phyloP scores from a whole-genome alignment of 1,284 basidiomycete genomes.

The Tranzscheliella williamsii region DNA sequence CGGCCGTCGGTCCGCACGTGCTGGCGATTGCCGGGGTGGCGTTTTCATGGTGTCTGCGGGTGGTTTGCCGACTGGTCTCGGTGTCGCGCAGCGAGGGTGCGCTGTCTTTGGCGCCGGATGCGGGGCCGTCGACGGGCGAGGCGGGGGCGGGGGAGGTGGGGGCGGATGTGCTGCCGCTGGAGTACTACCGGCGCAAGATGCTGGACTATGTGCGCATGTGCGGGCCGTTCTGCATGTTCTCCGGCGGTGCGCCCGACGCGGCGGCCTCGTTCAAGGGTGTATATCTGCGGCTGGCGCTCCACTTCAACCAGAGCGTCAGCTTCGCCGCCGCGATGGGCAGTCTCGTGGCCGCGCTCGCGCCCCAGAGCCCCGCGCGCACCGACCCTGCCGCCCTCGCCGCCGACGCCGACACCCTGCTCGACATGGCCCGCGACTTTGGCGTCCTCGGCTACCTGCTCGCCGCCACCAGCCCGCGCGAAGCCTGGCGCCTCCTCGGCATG shows the following conservation, averaged over 20 bases:
- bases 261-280: conserved; percentile 14
- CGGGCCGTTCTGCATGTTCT: conserved; percentile 27
- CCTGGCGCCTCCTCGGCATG: conserved; percentile 6
- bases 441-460: conserved; percentile 24
- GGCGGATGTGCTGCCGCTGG: conserved; percentile 8
- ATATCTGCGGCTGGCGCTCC: conserved; percentile 22
- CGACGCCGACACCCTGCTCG: conserved; percentile 21
- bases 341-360: conserved; percentile 3
- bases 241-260: conserved; percentile 6
- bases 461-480: conserved; percentile 9
- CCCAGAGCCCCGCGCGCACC: conserved; percentile 1
- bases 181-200: conserved; percentile 33
- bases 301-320: conserved; percentile 21
- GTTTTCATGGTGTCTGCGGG: conserved; percentile 24
- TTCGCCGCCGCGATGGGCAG: conserved; percentile 10
- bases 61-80: conserved; percentile 19
- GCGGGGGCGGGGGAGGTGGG: not conserved
- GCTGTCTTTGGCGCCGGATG: too few species aligned
- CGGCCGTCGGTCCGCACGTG: conserved; percentile 29
- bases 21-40: conserved; percentile 19
- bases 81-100: not conserved
- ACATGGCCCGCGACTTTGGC: conserved; percentile 18
- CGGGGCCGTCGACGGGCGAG: not conserved
- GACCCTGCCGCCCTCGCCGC: conserved; percentile 6
- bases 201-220: conserved; percentile 36